phyloP scores from a whole-genome alignment of 1,139 yeast genomes.

The Wickerhamiella infanticola region DNA sequence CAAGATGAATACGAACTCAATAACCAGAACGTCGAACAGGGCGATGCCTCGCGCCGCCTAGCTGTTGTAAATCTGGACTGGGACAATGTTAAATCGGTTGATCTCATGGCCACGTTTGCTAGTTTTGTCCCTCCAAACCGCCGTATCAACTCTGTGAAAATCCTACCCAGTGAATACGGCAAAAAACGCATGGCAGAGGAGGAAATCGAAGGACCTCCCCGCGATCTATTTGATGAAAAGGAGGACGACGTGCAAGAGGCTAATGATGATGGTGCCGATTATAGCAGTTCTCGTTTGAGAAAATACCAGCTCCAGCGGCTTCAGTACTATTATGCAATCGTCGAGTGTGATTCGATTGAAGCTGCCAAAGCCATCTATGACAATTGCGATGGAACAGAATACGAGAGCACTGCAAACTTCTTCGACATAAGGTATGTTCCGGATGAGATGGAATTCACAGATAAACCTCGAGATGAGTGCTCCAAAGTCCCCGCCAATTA shows the following conservation, averaged over 20 bases:
- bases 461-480: slow-evolving; percentile 60
- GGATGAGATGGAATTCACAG: slow-evolving; percentile 66
- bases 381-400: slow-evolving; percentile 89
- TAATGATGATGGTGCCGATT: slow-evolving; percentile 33
- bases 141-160: slow-evolving; percentile 46
- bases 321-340: slow-evolving; percentile 89
- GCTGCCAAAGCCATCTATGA: slow-evolving; percentile 69
- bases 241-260: slow-evolving; percentile 22
- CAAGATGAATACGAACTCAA: slow-evolving; percentile 38
- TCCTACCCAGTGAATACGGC: slow-evolving; percentile 91
- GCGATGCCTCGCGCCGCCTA: slow-evolving; percentile 66
- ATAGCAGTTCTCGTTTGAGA: slow-evolving; percentile 32
- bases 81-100: slow-evolving; percentile 82
- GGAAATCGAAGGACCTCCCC: slow-evolving; percentile 86
- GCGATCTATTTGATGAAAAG: slow-evolving; percentile 46
- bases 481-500: slow-evolving; percentile 57
- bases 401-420: slow-evolving; percentile 86
- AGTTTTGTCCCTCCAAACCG: slow-evolving; percentile 78
- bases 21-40: slow-evolving; percentile 50
- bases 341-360: slow-evolving; percentile 55
- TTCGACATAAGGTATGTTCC: slow-evolving; percentile 90
- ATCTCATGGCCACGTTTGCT: slow-evolving; percentile 75
- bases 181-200: slow-evolving; percentile 84
- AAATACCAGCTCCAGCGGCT: slow-evolving; percentile 64
- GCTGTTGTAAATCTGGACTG: slow-evolving; percentile 96